Conservation (phyloP, 441 rosid species). For the Erysimum pusillum region DNA sequence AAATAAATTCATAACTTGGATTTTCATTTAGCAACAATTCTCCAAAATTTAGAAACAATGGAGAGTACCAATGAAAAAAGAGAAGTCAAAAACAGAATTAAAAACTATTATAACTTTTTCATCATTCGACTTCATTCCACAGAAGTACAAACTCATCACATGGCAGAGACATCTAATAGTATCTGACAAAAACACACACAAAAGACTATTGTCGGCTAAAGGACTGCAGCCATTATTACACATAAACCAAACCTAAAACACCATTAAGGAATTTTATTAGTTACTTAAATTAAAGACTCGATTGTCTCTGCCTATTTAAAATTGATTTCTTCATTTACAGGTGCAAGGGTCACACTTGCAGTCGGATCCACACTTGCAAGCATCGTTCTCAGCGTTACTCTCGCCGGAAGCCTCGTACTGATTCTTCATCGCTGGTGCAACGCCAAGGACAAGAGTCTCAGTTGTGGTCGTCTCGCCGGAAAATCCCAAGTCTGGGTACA, state of each 20-base stretch:
- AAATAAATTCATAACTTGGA: background rate
- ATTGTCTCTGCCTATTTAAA: constrained; percentile 24
- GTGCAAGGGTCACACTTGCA: constrained; percentile 62
- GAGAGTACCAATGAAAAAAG: background rate
- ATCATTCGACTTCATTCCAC: background rate
- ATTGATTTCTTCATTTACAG: constrained; percentile 46
- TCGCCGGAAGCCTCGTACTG: constrained; percentile 47
- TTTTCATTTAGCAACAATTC: background rate
- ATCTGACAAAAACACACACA: constrained; percentile 15
- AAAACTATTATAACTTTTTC: background rate
- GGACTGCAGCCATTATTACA: constrained; percentile 38
- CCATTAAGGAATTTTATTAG: constrained; percentile 20
- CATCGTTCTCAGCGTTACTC: constrained; percentile 52
- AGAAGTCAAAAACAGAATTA: background rate
- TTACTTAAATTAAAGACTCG: constrained; percentile 1
- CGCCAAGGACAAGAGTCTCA: constrained; percentile 56
- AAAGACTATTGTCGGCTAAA: constrained; percentile 3
- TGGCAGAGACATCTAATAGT: constrained; percentile 34
- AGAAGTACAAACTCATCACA: constrained; percentile 21
- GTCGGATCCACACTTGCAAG: constrained; percentile 70
- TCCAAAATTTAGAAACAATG: background rate
- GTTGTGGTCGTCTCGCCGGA: constrained; percentile 50
- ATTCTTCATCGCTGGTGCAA: constrained; percentile 61
- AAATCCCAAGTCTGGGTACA: constrained; percentile 48
- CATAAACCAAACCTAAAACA: constrained; percentile 27